These are phyloP conservation scores for Coprinopsis marcescibilis DNA, from an alignment of 768 basidiomycete genomes.

Conservation along the genomic window DNA sequence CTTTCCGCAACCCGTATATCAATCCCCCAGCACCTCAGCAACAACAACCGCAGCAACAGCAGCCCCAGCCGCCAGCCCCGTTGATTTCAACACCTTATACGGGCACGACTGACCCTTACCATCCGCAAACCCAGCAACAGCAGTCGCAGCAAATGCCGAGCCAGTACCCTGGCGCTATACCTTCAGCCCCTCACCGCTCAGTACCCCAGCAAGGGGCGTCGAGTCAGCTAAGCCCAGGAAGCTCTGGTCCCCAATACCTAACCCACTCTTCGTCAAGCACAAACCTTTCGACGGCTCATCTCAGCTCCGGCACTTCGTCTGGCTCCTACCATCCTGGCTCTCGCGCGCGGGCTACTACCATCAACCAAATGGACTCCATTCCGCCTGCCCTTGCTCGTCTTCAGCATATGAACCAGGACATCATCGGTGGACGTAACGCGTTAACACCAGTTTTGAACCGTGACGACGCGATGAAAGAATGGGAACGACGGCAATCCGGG, in stretches of 20 bases:
- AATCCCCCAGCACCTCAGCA: conserved; percentile 37
- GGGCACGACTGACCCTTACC: neutral
- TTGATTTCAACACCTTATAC: neutral
- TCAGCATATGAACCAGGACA: conserved; percentile 85
- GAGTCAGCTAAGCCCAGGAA: conserved; percentile 34
- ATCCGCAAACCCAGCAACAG: conserved; percentile 17
- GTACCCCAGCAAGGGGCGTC: conserved; percentile 43
- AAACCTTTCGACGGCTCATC: conserved; percentile 27
- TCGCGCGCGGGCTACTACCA: conserved; percentile 84
- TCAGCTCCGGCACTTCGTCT: conserved; percentile 52
- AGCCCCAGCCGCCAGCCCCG: conserved; percentile 14
- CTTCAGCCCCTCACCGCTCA: conserved; percentile 6
- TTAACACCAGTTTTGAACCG: conserved; percentile 91
- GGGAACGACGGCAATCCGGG: conserved; percentile 85
- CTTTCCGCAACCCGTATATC: conserved; percentile 80
- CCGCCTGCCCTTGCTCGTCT: conserved; percentile 89
- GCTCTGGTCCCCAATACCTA: conserved; percentile 27
- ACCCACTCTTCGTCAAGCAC: conserved; percentile 28
- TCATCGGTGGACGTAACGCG: conserved; percentile 71
- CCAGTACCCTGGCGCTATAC: neutral
- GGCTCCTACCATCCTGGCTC: conserved; percentile 65
- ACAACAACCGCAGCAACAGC: conserved; percentile 23
- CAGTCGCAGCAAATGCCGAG: conserved; percentile 16
- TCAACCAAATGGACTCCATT: conserved; percentile 83
- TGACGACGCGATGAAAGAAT: conserved; percentile 92